Evolutionary conservation across 768 basidiomycete species (phyloP).

Genomic region (Termitomyces sp.): DNA sequence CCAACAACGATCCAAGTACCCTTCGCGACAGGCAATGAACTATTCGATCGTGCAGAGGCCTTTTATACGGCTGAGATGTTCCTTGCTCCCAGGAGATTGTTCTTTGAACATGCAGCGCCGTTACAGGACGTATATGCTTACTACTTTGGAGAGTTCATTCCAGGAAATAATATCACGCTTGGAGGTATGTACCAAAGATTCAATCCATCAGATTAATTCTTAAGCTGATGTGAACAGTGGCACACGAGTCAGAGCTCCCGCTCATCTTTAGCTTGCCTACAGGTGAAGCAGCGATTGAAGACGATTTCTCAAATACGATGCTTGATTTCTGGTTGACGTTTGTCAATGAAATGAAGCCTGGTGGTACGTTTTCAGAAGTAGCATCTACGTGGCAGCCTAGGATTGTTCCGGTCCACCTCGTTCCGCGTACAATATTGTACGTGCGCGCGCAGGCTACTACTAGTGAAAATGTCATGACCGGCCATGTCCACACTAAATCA

Average conservation of each 20-base stretch:
- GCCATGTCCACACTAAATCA: too few species aligned
- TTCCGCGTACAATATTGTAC: too few species aligned
- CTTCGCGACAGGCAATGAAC: conserved; percentile 56
- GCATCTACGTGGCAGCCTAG: too few species aligned
- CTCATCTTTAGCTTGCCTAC: conserved; percentile 49
- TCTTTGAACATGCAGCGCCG: conserved; percentile 45
- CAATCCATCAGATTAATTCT: too few species aligned
- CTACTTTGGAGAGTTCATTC: conserved; percentile 54
- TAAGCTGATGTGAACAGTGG: conserved; percentile 33
- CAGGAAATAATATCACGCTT: conserved; percentile 41
- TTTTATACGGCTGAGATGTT: conserved; percentile 63
- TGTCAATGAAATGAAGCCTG: conserved; percentile 52
- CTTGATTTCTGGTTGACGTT: conserved; percentile 56
- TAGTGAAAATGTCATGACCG: too few species aligned
- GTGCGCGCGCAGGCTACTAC: too few species aligned
- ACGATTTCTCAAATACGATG: conserved; percentile 42
- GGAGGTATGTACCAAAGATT: conserved; percentile 40
- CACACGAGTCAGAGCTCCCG: conserved; percentile 45
- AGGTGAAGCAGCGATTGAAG: conserved; percentile 31
- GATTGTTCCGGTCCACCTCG: too few species aligned
- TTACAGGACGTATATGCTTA: conserved; percentile 51
- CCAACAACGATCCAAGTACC: conserved; percentile 37
- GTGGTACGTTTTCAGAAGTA: too few species aligned
- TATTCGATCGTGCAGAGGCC: conserved; percentile 52
- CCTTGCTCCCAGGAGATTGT: conserved; percentile 44